Percentiles rank a stretch among this genome's conserved stretches.
These are phyloP conservation scores for Penicillium sp. DNA, from an alignment of 2,329 filamentous ascomycete genomes.

Conservation along the genomic window DNA sequence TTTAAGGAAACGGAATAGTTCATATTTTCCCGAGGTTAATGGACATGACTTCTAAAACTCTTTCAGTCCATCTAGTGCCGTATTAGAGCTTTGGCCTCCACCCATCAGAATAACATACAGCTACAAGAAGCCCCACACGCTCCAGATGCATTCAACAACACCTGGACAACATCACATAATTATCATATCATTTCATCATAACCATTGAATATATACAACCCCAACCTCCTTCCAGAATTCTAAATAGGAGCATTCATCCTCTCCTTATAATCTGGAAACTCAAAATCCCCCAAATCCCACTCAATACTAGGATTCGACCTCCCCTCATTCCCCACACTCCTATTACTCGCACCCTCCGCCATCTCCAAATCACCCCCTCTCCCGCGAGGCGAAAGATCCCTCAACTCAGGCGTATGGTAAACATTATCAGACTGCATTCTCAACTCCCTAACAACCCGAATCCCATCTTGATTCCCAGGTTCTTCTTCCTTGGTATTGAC, in stretches of 20 bases:
- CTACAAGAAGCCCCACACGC: too few relatives aligned
- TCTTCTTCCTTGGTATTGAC: constrained; percentile 17
- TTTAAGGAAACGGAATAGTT: too few relatives aligned
- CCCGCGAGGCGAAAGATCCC: background rate
- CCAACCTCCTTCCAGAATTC: background rate
- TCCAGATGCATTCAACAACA: too few relatives aligned
- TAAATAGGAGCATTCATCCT: constrained; percentile 25
- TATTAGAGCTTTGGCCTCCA: too few relatives aligned
- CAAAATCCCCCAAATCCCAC: constrained; percentile 24
- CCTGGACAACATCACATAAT: background rate
- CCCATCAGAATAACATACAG: too few relatives aligned
- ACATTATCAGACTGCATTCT: constrained; percentile 23
- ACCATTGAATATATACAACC: constrained; percentile 2
- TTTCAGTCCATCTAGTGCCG: too few relatives aligned
- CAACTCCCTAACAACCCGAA: constrained; percentile 32
- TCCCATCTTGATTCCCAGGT: constrained; percentile 17
- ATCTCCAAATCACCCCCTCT: constrained; percentile 9
- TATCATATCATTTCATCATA: background rate
- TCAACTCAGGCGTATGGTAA: background rate
- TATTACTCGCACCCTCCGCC: background rate
- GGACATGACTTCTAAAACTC: too few relatives aligned
- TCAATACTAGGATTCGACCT: constrained; percentile 11
- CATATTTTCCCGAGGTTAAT: too few relatives aligned
- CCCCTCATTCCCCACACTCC: background rate
- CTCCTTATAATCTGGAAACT: constrained; percentile 27